phyloP scores from a whole-genome alignment of 148 eudicot species.

The Fagopyrum esculentum region DNA sequence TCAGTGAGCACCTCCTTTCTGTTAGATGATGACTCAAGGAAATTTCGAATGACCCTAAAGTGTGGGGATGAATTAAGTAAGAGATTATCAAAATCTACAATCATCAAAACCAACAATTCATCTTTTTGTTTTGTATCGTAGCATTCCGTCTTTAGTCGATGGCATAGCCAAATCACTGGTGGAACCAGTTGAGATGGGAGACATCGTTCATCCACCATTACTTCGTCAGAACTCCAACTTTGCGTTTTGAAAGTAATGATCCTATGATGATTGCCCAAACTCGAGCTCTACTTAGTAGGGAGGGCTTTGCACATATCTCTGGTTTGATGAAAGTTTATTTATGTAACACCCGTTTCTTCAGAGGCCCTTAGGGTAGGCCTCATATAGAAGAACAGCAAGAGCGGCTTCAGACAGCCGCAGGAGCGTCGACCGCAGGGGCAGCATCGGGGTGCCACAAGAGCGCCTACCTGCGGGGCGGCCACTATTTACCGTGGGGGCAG shows the following conservation, averaged over 20 bases:
- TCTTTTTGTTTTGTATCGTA: constrained; percentile 23
- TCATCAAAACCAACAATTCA: constrained; percentile 5
- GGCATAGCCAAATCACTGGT: constrained; percentile 73
- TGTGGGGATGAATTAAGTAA: too few relatives aligned
- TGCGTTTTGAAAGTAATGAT: constrained; percentile 60
- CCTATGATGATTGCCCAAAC: constrained; percentile 27
- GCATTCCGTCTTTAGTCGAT: constrained; percentile 89
- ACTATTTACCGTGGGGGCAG: too few relatives aligned
- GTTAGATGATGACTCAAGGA: constrained; percentile 95
- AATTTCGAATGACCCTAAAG: too few relatives aligned
- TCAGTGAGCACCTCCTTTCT: constrained; percentile 87
- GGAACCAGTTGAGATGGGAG: constrained; percentile 47
- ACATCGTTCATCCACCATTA: constrained; percentile 81
- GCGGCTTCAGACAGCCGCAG: too few relatives aligned
- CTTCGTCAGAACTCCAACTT: constrained; percentile 86
- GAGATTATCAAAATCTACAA: neutral
- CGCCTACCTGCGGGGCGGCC: too few relatives aligned
- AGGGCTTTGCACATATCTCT: constrained; percentile 6
- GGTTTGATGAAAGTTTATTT: neutral
- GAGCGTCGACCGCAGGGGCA: too few relatives aligned
- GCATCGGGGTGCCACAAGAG: too few relatives aligned
- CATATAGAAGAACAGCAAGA: too few relatives aligned
- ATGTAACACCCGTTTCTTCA: too few relatives aligned
- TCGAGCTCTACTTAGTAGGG: neutral
- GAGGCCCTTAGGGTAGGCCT: too few relatives aligned